Percentiles rank a stretch among this genome's conserved stretches.
These are phyloP conservation scores for Fusarium nodosum DNA, from an alignment of 2,329 filamentous ascomycete genomes.

Conservation along the genomic window DNA sequence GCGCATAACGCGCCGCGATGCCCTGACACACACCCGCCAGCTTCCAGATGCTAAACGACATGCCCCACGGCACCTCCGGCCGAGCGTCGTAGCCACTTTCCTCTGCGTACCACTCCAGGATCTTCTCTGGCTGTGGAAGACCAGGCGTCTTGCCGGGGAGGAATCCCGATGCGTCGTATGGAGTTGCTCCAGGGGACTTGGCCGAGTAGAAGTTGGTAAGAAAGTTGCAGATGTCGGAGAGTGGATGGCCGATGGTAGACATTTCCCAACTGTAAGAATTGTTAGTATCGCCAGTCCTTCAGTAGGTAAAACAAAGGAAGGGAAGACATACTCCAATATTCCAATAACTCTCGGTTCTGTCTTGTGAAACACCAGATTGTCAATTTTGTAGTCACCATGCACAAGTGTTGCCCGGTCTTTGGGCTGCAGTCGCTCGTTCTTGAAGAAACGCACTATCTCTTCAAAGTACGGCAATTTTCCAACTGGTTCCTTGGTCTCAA, in stretches of 20 bases:
- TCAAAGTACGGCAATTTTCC: conserved; percentile 87
- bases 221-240: conserved; percentile 91
- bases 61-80: conserved; percentile 70
- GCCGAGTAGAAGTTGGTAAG: conserved; percentile 59
- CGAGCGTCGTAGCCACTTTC: conserved; percentile 78
- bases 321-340: conserved; percentile 78
- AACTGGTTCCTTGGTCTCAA: conserved; percentile 81
- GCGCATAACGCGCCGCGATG: conserved; percentile 89
- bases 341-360: conserved; percentile 90
- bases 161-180: conserved; percentile 65
- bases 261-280: conserved; percentile 83
- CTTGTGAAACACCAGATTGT: conserved; percentile 90
- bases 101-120: conserved; percentile 59
- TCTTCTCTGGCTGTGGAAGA: conserved; percentile 62
- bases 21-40: conserved; percentile 80
- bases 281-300: neutral
- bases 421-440: conserved; percentile 76
- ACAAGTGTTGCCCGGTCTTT: conserved; percentile 83
- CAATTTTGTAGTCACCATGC: conserved; percentile 97
- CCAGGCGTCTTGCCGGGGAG: conserved; percentile 74
- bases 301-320: neutral
- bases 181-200: conserved; percentile 42
- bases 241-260: conserved; percentile 95
- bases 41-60: conserved; percentile 73
- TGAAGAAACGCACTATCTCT: conserved; percentile 84